phyloP scores from a whole-genome alignment of 306 rosid genomes.

The Cucumis hystrix region DNA sequence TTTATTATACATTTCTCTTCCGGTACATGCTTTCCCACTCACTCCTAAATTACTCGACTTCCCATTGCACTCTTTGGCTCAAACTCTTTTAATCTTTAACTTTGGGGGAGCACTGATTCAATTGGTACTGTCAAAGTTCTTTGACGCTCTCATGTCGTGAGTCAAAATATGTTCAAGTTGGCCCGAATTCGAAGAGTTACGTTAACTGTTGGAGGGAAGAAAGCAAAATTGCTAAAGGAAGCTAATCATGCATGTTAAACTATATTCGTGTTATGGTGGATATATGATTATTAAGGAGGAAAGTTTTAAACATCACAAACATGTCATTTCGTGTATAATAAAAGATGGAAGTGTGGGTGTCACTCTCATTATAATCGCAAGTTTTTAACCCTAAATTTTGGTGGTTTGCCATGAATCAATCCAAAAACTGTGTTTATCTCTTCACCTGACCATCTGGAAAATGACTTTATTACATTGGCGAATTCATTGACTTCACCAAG shows the following conservation, averaged over 20 bases:
- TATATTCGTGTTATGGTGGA: neutral
- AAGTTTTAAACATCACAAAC: neutral
- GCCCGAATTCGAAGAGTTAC: too few species aligned
- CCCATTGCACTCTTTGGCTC: neutral
- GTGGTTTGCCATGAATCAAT: neutral
- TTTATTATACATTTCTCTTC: neutral
- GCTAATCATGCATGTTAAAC: neutral
- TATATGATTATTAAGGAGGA: neutral
- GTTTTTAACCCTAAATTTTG: neutral
- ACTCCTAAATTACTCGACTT: neutral
- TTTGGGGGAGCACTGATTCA: neutral
- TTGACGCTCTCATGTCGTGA: neutral
- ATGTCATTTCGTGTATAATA: neutral
- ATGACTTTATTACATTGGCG: neutral
- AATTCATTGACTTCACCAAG: neutral
- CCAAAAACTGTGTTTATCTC: neutral
- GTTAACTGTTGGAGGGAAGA: too few species aligned
- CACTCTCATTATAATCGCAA: too few species aligned
- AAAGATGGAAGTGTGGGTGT: neutral
- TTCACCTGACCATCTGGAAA: neutral
- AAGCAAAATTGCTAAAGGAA: neutral
- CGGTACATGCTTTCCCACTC: neutral
- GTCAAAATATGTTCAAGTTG: too few species aligned
- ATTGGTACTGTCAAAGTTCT: neutral
- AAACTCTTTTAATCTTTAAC: neutral